Evolutionary conservation across 192 early-diverging fungal genomes (phyloP).

Genomic region (Geranomyces michiganensis): DNA sequence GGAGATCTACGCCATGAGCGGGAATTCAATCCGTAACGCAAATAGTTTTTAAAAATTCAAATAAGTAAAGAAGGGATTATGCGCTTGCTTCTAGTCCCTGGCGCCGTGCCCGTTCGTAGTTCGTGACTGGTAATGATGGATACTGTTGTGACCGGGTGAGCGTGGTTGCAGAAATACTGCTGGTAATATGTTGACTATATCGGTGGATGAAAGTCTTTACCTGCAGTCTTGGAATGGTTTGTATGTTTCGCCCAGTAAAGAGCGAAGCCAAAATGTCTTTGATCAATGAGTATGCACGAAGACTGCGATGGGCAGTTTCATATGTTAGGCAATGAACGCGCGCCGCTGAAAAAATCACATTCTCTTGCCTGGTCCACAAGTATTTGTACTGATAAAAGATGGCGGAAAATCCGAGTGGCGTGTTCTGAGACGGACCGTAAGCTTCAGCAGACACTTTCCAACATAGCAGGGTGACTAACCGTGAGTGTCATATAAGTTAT

Average conservation of each 20-base stretch:
- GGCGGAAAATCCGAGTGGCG: conserved; percentile 70
- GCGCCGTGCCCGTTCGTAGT: not conserved
- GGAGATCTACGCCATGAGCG: too few relatives aligned
- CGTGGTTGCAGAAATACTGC: not conserved
- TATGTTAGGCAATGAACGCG: not conserved
- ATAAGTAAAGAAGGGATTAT: too few relatives aligned
- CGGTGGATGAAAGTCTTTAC: conserved; percentile 6
- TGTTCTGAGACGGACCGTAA: conserved; percentile 46
- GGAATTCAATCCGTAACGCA: too few relatives aligned
- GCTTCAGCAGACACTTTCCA: too few relatives aligned
- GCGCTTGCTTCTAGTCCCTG: too few relatives aligned
- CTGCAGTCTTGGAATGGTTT: conserved; percentile 74
- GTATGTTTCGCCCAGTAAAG: conserved; percentile 78
- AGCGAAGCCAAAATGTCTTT: conserved; percentile 72
- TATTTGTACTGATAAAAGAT: conserved; percentile 94
- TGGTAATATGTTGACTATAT: not conserved
- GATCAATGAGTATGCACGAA: conserved; percentile 83
- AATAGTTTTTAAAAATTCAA: too few relatives aligned
- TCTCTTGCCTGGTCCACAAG: conserved; percentile 47
- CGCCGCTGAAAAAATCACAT: not conserved
- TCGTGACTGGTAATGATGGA: conserved; percentile 13
- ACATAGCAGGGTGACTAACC: too few relatives aligned
- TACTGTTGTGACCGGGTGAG: not conserved
- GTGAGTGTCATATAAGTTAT: too few relatives aligned
- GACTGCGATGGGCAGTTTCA: conserved; percentile 48